Conservation (phyloP, 2,329 filamentous ascomycete genomes). For the Spiromastix sp. region DNA sequence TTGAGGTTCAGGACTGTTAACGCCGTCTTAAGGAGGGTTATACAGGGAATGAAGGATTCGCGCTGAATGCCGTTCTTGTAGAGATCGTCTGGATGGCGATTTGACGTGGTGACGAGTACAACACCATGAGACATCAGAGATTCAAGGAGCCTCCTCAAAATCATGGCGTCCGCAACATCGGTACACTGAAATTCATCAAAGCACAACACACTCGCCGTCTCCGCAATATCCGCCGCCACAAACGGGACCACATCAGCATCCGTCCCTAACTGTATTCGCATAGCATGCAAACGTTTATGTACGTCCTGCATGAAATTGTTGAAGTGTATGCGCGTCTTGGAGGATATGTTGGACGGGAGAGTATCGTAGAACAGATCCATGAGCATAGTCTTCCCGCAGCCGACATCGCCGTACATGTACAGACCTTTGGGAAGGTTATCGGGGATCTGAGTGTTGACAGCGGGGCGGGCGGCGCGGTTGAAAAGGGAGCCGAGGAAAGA, state of each 20-base stretch:
- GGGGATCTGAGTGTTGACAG: conserved; percentile 44
- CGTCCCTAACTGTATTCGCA: conserved; percentile 81
- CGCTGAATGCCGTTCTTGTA: conserved; percentile 98
- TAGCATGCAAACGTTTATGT: conserved; percentile 77
- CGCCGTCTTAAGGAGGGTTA: conserved; percentile 74
- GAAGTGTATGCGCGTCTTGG: conserved; percentile 92
- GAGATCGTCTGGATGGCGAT: conserved; percentile 88
- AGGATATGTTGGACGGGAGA: conserved; percentile 63
- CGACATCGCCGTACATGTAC: conserved; percentile 94
- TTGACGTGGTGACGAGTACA: conserved; percentile 89
- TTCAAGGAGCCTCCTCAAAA: conserved; percentile 76
- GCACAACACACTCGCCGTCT: conserved; percentile 74
- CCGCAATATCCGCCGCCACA: conserved; percentile 87
- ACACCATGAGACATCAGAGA: conserved; percentile 93
- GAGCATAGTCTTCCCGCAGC: conserved; percentile 97
- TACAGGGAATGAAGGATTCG: conserved; percentile 89
- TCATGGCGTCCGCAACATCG: conserved; percentile 98
- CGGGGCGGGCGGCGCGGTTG: conserved; percentile 22
- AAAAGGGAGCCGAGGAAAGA: conserved; percentile 43
- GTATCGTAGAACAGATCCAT: conserved; percentile 99
- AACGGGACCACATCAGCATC: conserved; percentile 87
- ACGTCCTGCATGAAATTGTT: conserved; percentile 99
- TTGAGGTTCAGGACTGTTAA: conserved; percentile 90
- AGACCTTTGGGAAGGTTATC: conserved; percentile 72
- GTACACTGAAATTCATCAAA: conserved; percentile 99